A percentile compares a stretch with the other conserved stretches of the same genome.
Evolutionary conservation across 2,329 filamentous ascomycete species (phyloP).

Genomic region (Atkinsonella texensis): DNA sequence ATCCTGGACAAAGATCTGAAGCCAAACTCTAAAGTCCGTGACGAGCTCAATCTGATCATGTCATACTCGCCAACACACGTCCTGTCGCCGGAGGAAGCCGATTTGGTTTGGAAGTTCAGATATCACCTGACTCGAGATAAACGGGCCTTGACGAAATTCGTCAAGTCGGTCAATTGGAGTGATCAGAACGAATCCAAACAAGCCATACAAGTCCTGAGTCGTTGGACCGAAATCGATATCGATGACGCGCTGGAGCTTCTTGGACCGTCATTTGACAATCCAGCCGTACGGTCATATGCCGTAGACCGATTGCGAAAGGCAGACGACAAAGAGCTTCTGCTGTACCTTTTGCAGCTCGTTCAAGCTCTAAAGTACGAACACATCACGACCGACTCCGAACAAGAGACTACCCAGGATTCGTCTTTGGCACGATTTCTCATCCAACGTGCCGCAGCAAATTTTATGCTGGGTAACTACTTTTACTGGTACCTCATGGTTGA

Average conservation of each 20-base stretch:
- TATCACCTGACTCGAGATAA: conserved; percentile 93
- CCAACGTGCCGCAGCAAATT: conserved; percentile 73
- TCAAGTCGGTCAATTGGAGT: conserved; percentile 94
- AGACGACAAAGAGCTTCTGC: conserved; percentile 78
- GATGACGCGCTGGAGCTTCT: conserved; percentile 92
- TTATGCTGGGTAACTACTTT: conserved; percentile 85
- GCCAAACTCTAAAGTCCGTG: conserved; percentile 88
- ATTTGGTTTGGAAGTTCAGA: conserved; percentile 93
- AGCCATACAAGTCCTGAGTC: conserved; percentile 76
- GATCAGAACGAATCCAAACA: conserved; percentile 77
- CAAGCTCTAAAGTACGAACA: conserved; percentile 93
- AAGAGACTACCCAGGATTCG: conserved; percentile 58
- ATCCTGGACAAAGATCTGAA: conserved; percentile 90
- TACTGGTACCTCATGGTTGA: conserved; percentile 99
- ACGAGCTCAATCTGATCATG: conserved; percentile 85
- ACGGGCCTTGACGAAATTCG: conserved; percentile 84
- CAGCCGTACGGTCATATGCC: conserved; percentile 80
- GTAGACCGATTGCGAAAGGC: conserved; percentile 86
- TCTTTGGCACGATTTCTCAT: conserved; percentile 86
- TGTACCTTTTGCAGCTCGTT: conserved; percentile 88
- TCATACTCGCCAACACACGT: conserved; percentile 86
- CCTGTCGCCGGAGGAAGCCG: conserved; percentile 81
- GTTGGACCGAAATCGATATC: conserved; percentile 94
- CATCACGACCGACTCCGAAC: conserved; percentile 43
- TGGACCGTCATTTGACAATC: conserved; percentile 82